Evolutionary conservation across 768 basidiomycete species (phyloP).

Genomic region (Neoboletus subvelutipes): DNA sequence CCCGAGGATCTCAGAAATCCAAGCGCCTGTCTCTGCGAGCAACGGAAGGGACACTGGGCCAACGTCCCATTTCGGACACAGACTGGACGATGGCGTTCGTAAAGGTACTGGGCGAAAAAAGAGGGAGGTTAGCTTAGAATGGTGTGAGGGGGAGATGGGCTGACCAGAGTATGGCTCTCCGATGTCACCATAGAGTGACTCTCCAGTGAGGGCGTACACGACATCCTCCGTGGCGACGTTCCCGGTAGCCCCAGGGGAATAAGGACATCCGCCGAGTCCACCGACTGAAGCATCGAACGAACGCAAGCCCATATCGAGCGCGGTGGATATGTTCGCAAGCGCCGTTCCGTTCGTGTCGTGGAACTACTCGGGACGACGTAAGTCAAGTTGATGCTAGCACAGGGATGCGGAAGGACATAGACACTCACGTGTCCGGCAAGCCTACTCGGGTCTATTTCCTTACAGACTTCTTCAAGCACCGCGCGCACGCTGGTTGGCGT

Average conservation of each 20-base stretch:
- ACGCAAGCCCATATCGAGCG: conserved; percentile 70
- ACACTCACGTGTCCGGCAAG: conserved; percentile 61
- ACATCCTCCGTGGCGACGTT: conserved; percentile 95
- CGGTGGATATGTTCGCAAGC: conserved; percentile 70
- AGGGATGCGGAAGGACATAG: conserved; percentile 28
- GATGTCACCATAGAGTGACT: conserved; percentile 53
- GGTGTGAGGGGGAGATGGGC: background rate
- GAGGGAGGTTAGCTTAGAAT: background rate
- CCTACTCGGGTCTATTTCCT: conserved; percentile 54
- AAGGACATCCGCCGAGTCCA: conserved; percentile 93
- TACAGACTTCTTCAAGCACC: conserved; percentile 71
- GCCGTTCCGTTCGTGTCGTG: conserved; percentile 91
- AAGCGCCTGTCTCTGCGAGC: conserved; percentile 75
- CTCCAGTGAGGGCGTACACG: conserved; percentile 71
- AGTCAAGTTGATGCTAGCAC: background rate
- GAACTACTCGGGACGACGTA: conserved; percentile 47
- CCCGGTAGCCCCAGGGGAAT: conserved; percentile 93
- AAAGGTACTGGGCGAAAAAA: background rate
- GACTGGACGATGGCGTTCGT: background rate
- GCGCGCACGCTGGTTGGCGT: conserved; percentile 64
- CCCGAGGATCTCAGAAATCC: conserved; percentile 72
- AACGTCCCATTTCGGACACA: conserved; percentile 27
- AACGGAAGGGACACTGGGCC: conserved; percentile 58
- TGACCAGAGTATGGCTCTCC: conserved; percentile 34
- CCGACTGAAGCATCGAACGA: conserved; percentile 85